phyloP scores from a whole-genome alignment of 108 stramenopile species.

The Skeletonema menzelii region DNA sequence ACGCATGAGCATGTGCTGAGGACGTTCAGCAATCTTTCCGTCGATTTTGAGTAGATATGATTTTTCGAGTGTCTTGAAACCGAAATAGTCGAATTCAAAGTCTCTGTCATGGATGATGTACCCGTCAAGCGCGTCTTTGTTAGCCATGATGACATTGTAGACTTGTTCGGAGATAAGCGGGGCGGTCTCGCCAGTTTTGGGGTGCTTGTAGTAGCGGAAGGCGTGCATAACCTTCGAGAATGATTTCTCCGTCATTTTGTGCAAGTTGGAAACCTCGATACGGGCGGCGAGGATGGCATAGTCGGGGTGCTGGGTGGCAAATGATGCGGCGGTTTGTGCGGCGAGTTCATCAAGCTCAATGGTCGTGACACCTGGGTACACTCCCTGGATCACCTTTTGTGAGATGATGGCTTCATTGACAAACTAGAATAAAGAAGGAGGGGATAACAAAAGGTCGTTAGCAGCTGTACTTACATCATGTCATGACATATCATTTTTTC shows the following conservation, averaged over 20 bases:
- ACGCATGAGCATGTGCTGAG: slow-evolving; percentile 94
- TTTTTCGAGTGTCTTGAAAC: slow-evolving; percentile 99
- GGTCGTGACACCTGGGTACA: slow-evolving; percentile 98
- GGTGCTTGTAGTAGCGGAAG: slow-evolving; percentile 89
- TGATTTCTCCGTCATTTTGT: slow-evolving; percentile 92
- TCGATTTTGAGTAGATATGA: slow-evolving; percentile 93
- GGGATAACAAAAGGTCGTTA: neutral
- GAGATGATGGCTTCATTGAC: slow-evolving; percentile 92
- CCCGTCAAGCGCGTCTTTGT: slow-evolving; percentile 83
- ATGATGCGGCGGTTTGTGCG: slow-evolving; percentile 99
- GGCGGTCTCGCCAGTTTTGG: slow-evolving; percentile 90
- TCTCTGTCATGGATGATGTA: slow-evolving; percentile 92
- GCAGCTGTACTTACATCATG: neutral
- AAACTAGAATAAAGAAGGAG: slow-evolving; percentile 53
- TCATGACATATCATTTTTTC: slow-evolving; percentile 1
- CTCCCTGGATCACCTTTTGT: slow-evolving; percentile 99
- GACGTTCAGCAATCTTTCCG: slow-evolving; percentile 95
- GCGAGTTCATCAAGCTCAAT: slow-evolving; percentile 98
- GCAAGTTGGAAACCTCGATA: slow-evolving; percentile 97
- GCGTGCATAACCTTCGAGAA: slow-evolving; percentile 89
- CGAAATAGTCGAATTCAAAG: slow-evolving; percentile 98
- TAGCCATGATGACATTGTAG: slow-evolving; percentile 85
- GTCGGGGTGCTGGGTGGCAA: slow-evolving; percentile 98
- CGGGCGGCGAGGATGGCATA: slow-evolving; percentile 97
- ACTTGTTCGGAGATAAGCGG: slow-evolving; percentile 81